Evolutionary conservation across 176 grass and related monocot genomes (phyloP).

Genomic region (Triticum monococcum): DNA sequence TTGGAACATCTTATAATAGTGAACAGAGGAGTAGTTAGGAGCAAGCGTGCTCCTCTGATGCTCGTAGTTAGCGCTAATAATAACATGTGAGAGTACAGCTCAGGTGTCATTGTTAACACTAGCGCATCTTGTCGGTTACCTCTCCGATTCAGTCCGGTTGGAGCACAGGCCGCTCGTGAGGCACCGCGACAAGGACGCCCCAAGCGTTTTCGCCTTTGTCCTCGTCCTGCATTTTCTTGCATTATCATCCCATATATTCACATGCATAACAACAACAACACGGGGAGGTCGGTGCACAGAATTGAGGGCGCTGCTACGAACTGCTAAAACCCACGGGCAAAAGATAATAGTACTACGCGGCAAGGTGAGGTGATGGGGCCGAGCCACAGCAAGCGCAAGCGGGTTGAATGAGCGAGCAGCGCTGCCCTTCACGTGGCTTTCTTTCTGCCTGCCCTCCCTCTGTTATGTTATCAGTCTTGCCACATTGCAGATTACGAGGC

Average conservation of each 20-base stretch:
- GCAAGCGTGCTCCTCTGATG: neutral
- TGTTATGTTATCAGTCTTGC: neutral
- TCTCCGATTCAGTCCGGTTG: constrained; percentile 14
- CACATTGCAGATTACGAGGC: constrained; percentile 22
- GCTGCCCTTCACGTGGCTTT: constrained; percentile 42
- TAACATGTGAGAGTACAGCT: constrained; percentile 17
- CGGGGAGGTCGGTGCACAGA: constrained; percentile 27
- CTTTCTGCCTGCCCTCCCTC: constrained; percentile 29
- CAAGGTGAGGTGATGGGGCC: constrained; percentile 8
- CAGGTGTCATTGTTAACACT: constrained; percentile 32
- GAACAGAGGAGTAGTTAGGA: too few relatives aligned
- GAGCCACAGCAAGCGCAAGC: neutral
- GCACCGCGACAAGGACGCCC: constrained; percentile 31
- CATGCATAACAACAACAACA: neutral
- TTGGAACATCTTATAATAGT: too few relatives aligned
- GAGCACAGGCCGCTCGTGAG: constrained; percentile 43
- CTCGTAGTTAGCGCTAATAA: neutral
- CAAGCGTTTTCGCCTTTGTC: constrained; percentile 16
- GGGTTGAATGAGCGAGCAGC: constrained; percentile 18
- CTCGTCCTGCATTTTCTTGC: neutral
- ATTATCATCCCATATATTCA: neutral
- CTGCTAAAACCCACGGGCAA: constrained; percentile 34
- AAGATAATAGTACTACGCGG: neutral
- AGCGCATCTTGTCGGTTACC: constrained; percentile 26
- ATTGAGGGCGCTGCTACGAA: neutral